Percentiles rank a stretch among this genome's conserved stretches.
phyloP scores from a whole-genome alignment of 768 basidiomycete species.

The Kwoniella bestiolae region DNA sequence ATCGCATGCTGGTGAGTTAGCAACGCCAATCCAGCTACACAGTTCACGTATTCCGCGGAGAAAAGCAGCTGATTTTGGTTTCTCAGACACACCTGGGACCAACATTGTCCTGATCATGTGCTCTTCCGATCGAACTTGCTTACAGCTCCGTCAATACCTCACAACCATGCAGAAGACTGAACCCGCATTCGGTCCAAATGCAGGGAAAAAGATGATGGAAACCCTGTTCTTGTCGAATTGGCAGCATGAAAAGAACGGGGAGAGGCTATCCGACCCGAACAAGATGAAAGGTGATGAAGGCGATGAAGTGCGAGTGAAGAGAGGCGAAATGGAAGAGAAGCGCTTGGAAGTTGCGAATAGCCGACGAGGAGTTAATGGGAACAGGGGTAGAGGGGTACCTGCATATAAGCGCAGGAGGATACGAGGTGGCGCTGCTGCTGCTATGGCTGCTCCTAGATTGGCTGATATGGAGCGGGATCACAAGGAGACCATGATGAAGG shows the following conservation, averaged over 20 bases:
- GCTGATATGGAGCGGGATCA: slow-evolving; percentile 34
- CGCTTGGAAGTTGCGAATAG: slow-evolving; percentile 20
- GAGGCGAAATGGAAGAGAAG: slow-evolving; percentile 43
- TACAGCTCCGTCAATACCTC: slow-evolving; percentile 78
- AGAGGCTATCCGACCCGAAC: slow-evolving; percentile 33
- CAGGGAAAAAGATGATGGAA: slow-evolving; percentile 79
- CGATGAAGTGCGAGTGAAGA: slow-evolving; percentile 36
- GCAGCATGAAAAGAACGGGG: slow-evolving; percentile 50
- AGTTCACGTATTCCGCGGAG: too few relatives aligned
- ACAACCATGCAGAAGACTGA: slow-evolving; percentile 61
- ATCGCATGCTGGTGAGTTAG: slow-evolving; percentile 39
- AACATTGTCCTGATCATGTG: slow-evolving; percentile 88
- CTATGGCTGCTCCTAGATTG: slow-evolving; percentile 25
- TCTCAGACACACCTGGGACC: slow-evolving; percentile 62
- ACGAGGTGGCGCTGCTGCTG: slow-evolving; percentile 36
- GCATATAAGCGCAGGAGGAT: slow-evolving; percentile 45
- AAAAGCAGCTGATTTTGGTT: slow-evolving; percentile 3
- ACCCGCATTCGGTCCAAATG: slow-evolving; percentile 43
- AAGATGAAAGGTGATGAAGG: slow-evolving; percentile 25
- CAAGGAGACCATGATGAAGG: slow-evolving; percentile 40
- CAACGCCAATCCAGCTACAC: neutral
- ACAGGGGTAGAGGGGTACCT: slow-evolving; percentile 33
- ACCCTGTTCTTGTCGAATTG: slow-evolving; percentile 60
- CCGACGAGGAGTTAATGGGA: slow-evolving; percentile 1
- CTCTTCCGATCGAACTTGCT: slow-evolving; percentile 74